A percentile compares a stretch with the other conserved stretches of the same genome.
phyloP scores from a whole-genome alignment of 495 filamentous ascomycete genomes.

The Xylaria curta region DNA sequence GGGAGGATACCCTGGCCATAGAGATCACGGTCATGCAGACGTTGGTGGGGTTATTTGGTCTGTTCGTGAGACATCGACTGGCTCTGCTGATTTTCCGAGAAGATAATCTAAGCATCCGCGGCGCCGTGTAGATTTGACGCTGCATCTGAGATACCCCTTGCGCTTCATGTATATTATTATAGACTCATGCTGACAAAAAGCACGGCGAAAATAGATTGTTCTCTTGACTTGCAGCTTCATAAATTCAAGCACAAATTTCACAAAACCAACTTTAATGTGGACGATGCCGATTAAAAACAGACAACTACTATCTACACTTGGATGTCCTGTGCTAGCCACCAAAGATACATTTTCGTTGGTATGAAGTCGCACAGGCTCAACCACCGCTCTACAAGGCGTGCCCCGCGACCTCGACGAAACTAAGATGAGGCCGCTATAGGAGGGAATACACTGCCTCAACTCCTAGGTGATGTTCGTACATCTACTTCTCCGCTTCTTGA shows the following conservation, averaged over 20 bases:
- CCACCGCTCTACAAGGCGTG: not conserved
- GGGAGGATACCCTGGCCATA: slow-evolving; percentile 80
- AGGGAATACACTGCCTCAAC: not conserved
- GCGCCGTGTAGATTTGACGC: slow-evolving; percentile 29
- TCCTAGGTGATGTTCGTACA: not conserved
- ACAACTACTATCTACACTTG: too few relatives aligned
- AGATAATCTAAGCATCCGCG: slow-evolving; percentile 70
- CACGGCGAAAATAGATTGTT: not conserved
- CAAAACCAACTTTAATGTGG: not conserved
- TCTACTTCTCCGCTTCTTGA: not conserved
- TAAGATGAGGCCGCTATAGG: too few relatives aligned
- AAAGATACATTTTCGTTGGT: not conserved
- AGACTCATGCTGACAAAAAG: slow-evolving; percentile 22
- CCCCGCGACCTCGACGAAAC: too few relatives aligned
- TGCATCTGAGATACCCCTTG: slow-evolving; percentile 32
- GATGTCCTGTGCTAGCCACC: not conserved
- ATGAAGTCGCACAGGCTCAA: not conserved
- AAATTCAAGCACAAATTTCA: not conserved
- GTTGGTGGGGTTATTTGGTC: slow-evolving; percentile 74
- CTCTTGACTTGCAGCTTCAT: not conserved
- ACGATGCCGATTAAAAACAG: not conserved
- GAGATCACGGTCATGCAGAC: slow-evolving; percentile 79
- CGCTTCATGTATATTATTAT: slow-evolving; percentile 29
- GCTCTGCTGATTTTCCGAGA: slow-evolving; percentile 83
- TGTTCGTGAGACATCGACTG: slow-evolving; percentile 84